Evolutionary conservation across 306 rosid genomes (phyloP).

Genomic region (Citrullus colocynthis): DNA sequence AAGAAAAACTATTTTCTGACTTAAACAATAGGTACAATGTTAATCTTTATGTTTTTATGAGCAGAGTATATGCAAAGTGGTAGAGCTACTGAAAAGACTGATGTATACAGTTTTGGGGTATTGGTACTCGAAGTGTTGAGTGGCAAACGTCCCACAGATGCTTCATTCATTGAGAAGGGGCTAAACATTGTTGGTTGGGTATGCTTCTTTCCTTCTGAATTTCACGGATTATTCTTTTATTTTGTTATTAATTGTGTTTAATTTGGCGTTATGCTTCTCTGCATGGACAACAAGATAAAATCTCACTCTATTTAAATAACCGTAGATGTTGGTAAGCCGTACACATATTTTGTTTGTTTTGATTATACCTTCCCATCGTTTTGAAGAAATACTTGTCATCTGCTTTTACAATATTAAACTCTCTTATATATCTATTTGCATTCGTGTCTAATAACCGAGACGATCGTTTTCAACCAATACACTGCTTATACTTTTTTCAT

Average conservation of each 20-base stretch:
- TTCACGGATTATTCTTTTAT: neutral
- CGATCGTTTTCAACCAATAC: neutral
- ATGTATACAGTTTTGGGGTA: slow-evolving; percentile 93
- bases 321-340: neutral
- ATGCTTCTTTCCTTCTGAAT: slow-evolving; percentile 17
- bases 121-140: slow-evolving; percentile 85
- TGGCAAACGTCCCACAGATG: slow-evolving; percentile 96
- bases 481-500: neutral
- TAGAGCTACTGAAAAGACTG: slow-evolving; percentile 96
- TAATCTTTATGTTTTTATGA: slow-evolving; percentile 9
- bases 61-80: slow-evolving; percentile 99
- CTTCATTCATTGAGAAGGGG: slow-evolving; percentile 90
- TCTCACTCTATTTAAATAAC: neutral
- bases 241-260: neutral
- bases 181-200: slow-evolving; percentile 99
- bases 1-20: neutral
- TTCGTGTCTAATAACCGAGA: neutral
- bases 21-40: neutral
- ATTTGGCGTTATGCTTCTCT: neutral
- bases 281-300: neutral
- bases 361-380: neutral
- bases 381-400: neutral
- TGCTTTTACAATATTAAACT: neutral
- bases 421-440: neutral
- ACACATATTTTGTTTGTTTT: neutral